Base-by-base conservation (phyloP, 2,329 filamentous ascomycete genomes). In the Claviceps africana region DNA sequence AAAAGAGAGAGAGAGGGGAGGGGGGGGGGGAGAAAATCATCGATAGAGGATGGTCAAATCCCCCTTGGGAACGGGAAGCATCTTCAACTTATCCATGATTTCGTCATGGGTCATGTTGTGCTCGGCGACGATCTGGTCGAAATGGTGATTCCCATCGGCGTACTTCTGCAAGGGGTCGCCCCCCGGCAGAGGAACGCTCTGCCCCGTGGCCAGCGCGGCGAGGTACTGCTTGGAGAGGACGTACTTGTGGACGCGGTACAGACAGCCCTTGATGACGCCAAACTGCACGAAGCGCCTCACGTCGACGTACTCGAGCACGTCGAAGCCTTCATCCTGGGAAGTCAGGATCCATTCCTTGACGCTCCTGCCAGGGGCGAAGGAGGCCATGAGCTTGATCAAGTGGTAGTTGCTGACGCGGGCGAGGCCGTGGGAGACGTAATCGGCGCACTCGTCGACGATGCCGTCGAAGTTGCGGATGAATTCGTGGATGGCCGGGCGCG, bases 181-280 rank as follows among this genome's bases (percentile, higher is more conserved):
- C 10, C 66, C 68, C 2, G 63, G 60, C 25, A 60, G 53, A 1
- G 71, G 67, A 25, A 67, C 62, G 40, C 72, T 72, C 60, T 76
- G 71, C 1, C 78, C 78, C 40, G 76, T 75, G 1, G 77, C 79
- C 51, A 82, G 63, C 2, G 71, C 70, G 8, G 76, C 72, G 22
- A 84, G 67, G 59, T 81, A 79, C 63, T 80, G 77, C 61, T 80
- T 81, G 4, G 77, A 82, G 1, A 94, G 79, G 30, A 88, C 86
- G 64, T 94, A 94, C 65, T 93, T 94, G 70, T 97, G 88, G 42
- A 96, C 84, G 35, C 93, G 81, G 67, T 96, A 96, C 25, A 98
- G 70, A 59, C 94, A 86, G 17, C 91, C 90, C 69, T 97, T 97
- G 66, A 97, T 95, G 54, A 96, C 79, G 53, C 91, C 93, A 62